Base-by-base conservation (phyloP, 2,329 filamentous ascomycete genomes). In the Ramularia endophylla region DNA sequence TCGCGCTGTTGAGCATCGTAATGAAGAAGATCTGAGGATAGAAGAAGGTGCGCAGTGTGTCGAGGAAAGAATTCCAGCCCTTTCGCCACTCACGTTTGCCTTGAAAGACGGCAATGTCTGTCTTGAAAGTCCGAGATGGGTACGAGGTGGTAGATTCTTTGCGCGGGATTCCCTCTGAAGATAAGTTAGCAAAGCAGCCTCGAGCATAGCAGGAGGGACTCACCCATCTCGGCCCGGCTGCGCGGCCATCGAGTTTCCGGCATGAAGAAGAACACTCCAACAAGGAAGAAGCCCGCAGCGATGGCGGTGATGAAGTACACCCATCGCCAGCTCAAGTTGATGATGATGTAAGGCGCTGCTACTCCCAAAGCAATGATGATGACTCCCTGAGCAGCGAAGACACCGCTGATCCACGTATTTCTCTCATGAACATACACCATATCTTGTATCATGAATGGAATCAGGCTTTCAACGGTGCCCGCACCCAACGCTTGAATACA, bases 21-120 rank as follows among this genome's bases (percentile, higher is more conserved):
- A 57, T 54, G 53, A 58, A 60, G 44, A 59, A 48, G 29, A 60
- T 58, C 27, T 58, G 56, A 8, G 57, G 57, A 29, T 57, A 60
- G 40, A 58, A 50, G 37, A 59, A 58, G 5, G 57, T 59, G 27
- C 50, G 47, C 9, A 59, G 29, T 9, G 56, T 60, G 47, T 60
- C 56, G 40, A 57, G 39, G 34, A 60, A 46, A 18, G 55, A 52
- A 11, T 41, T 41, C 41, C 46, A 51, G 29, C 55, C 56, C 12
- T 53, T 54, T 17, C 39, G 43, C 50, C 51, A 55, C 33, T 58
- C 50, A 20, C 41, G 38, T 2, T 41, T 36, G 15, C 47, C 54
- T 16, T 47, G 43, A 38, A 55, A 46, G 19, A 60, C 43, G 8
- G 52, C 53, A 16, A 58, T 28, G 32, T 60, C 53, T 34, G 51